Base-by-base conservation (phyloP, 139 green algal genomes). In the Volvox africanus region DNA sequence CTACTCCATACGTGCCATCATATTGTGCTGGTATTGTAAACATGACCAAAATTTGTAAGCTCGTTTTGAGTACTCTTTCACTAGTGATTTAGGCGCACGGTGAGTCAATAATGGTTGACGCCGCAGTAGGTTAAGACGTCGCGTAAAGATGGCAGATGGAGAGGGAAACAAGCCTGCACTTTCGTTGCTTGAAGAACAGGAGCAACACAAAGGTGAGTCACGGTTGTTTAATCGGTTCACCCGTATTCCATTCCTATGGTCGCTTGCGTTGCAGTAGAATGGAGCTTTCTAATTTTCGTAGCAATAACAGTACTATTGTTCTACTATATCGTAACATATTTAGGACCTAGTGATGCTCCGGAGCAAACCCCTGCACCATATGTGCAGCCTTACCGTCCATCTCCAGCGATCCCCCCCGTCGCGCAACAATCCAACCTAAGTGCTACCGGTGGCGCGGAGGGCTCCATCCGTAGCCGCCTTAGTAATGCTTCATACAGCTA, bases 161-260 rank as follows among this genome's bases (percentile, higher is more conserved):
- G 69, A 82, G 17, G 69, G 69, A 16, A 89, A 88, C 28, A 88
- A 73, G 44, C 85, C 85, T 0, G 69, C 85, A 14, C 71, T 82
- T 22, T 82, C 62, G 0, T 82, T 50, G 5, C 28, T 89, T 19
- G 85, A 89, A 21, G 2, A 44, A n/a, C 37, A 82, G 37, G 85
- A 82, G n/a, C 37, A 73, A 50, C 37, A 73, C 1, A 82, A 28
- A 2, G 68, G 85, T 89, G 28, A 89, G 85, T 76, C 22, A 13
- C 30, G 2, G 33, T 30, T 32, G 22, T 36, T 80, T 55, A 14
- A 55, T 14, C 5, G 44, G 44, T 55, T 55, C 44, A 55, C 44
- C n/a, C 44, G 44, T 55, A 9, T 55, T 55, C 44, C 44, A 9
- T 9, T 55, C 9, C 44, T 55, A 55, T 55, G 44, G 44, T 55